Evolutionary conservation across 805 yeast species (phyloP), one percentile per base, ranked within the genome.

Genomic region (Clavispora fructus): DNA sequence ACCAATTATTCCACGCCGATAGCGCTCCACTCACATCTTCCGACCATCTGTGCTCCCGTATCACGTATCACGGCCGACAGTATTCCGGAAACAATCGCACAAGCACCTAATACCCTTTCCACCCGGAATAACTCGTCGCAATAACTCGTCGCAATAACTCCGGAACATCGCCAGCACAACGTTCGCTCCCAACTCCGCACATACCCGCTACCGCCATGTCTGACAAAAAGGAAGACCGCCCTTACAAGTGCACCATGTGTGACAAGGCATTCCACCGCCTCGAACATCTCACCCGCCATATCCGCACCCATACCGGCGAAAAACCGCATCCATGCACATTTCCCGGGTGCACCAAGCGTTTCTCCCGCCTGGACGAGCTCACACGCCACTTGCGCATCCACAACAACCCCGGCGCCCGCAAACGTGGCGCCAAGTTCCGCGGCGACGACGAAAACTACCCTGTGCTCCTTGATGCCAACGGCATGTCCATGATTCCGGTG

Each of bases 291-390:
- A 89, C 95, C 11, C 77, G 97, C 54, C 97, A 89, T 63, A 85
- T 90, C 55, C 74, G 96, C 47, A 89, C 96, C 9, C 96, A 89
- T 67, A 89, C 97, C 0, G 97, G 97, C 41, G 96, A 89, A 63
- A 87, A 88, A 62, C 96, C 96, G 2, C 94, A 87, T 61, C 82
- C 80, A 42, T 89, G 97, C 65, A 77, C 82, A 16, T 88, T 78
- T 55, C 90, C 94, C 1, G 87, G 87, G n/a, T 89, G 97, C 67
- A 64, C 80, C 44, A 88, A 90, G 64, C 74, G 85, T 51, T 89
- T 89, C 60, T 78, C 86, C 47, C 76, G 96, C 51, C 75, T 83
- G 26, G 96, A 90, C 66, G 96, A 89, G 67, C 74, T 89, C 47
- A 89, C 96, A 12, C 74, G 96, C 54, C 97, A 89, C 66, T 73